Base-by-base conservation (phyloP, 495 filamentous ascomycete species). In the Staphylotrichum longicolle region DNA sequence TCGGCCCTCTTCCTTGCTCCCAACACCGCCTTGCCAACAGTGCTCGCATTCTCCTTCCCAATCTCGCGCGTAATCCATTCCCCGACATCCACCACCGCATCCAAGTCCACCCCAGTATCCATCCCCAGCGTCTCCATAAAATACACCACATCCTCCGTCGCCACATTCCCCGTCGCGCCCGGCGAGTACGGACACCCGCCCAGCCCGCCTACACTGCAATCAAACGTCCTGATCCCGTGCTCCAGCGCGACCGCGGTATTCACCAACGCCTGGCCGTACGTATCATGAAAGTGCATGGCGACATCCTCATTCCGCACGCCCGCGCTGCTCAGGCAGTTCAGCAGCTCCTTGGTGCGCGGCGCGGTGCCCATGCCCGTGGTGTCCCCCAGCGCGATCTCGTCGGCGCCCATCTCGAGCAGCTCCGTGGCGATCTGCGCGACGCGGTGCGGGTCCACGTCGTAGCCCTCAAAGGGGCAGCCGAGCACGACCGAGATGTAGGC, bases 351-450 rank as follows among this genome's bases (percentile, higher is more conserved):
- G 0, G 90, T 94, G 30, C 88, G 80, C 1, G 91, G 90, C 27
- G 88, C 91, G 0, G 94, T 98, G 6, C 95, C 94, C 90, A 96
- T 96, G 7, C 94, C 94, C 1, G 94, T 98, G 1, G 94, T 98
- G 68, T 98, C 94, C 0, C 91, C 94, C 5, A 98, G 84, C 7
- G 89, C 89, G 45, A 98, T 93, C 75, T 97, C 91, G 68, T 97
- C 92, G 4, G 90, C 93, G 20, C 94, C 94, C 91, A 96, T 96
- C 69, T 96, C 91, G 7, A 98, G 82, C 37, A 97, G 75, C 15
- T 81, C 82, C 0, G 89, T 86, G 0, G 93, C 90, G 7, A 98
- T 89, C 48, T 91, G 86, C 5, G 92, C 92, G 0, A 98, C 94
- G 52, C 79, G 83, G 58, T 85, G 77, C 1, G 93, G 91, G 49